A percentile compares a stretch with the other conserved stretches of the same genome.
Conservation (phyloP, 345 rosid genomes). For the Microcos paniculata region DNA sequence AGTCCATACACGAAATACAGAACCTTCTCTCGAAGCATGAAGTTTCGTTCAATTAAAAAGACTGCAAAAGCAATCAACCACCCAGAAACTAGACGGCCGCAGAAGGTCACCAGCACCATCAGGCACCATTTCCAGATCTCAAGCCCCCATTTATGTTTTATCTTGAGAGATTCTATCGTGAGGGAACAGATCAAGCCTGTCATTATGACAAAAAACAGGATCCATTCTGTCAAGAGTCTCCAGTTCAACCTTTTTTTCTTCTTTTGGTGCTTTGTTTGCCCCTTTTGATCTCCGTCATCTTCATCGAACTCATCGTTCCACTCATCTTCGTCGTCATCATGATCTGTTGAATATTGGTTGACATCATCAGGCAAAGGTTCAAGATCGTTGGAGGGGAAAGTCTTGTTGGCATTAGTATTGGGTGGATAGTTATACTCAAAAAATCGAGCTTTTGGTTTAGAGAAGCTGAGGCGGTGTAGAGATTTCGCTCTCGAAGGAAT, state of each 20-base stretch:
- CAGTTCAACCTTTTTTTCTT: conserved; percentile 31
- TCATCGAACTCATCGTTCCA: conserved; percentile 8
- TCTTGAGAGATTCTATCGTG: conserved; percentile 32
- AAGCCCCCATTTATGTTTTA: conserved; percentile 36
- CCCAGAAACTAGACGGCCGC: conserved; percentile 68
- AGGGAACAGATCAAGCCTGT: conserved; percentile 46
- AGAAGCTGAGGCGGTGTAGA: conserved; percentile 31
- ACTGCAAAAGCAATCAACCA: conserved; percentile 60
- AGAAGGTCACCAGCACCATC: conserved; percentile 59
- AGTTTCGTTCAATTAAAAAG: conserved; percentile 65
- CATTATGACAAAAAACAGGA: conserved; percentile 46
- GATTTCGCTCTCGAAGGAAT: conserved; percentile 17
- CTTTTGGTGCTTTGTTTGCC: not conserved
- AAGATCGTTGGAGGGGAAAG: not conserved
- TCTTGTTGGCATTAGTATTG: not conserved
- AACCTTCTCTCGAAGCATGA: conserved; percentile 61
- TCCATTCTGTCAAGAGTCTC: conserved; percentile 47
- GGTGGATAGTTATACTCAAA: conserved; percentile 20
- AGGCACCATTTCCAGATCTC: conserved; percentile 72
- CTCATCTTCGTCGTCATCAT: conserved; percentile 17
- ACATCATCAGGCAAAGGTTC: not conserved
- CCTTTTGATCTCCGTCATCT: not conserved
- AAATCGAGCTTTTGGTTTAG: conserved; percentile 49
- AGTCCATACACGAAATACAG: conserved; percentile 71
- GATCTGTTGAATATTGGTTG: not conserved